phyloP scores from a whole-genome alignment of 2,329 filamentous ascomycete species.

The Ambrosiella cleistominuta region DNA sequence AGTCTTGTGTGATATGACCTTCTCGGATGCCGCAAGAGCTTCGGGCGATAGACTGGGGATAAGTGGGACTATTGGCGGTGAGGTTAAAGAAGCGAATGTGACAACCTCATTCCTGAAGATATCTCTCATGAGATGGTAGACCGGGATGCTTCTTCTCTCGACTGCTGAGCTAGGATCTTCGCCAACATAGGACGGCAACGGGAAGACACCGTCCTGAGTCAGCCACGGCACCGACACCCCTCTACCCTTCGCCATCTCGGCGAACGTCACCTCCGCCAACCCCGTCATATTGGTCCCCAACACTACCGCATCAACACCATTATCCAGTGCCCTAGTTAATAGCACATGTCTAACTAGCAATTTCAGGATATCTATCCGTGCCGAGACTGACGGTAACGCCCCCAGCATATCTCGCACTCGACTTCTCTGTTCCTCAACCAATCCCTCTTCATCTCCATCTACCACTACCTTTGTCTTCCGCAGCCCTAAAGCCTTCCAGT shows the following conservation, averaged over 20 bases:
- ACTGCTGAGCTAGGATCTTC: constrained; percentile 16
- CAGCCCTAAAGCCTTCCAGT: constrained; percentile 32
- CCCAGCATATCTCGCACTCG: constrained; percentile 38
- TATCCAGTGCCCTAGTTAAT: constrained; percentile 40
- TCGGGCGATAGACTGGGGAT: constrained; percentile 21
- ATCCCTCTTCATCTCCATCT: not conserved
- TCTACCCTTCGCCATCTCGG: constrained; percentile 79
- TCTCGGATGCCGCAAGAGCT: constrained; percentile 17
- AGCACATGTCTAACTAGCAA: constrained; percentile 58
- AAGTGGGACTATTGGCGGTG: constrained; percentile 33
- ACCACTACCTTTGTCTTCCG: not conserved
- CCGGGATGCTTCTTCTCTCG: constrained; percentile 15
- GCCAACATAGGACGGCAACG: constrained; percentile 19
- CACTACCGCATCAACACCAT: constrained; percentile 51
- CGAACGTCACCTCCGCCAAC: constrained; percentile 68
- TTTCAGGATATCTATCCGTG: constrained; percentile 53
- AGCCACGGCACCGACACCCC: constrained; percentile 71
- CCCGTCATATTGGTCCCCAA: constrained; percentile 77
- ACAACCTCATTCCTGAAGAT: constrained; percentile 65
- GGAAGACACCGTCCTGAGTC: constrained; percentile 51
- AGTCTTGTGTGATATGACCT: constrained; percentile 49
- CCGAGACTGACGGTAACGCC: constrained; percentile 53
- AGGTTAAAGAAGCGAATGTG: constrained; percentile 40
- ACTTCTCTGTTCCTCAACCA: constrained; percentile 13
- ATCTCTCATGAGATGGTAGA: constrained; percentile 74